These are phyloP conservation scores for Scolecobasidium constrictum DNA, from an alignment of 2,329 filamentous ascomycete genomes.

Conservation along the genomic window DNA sequence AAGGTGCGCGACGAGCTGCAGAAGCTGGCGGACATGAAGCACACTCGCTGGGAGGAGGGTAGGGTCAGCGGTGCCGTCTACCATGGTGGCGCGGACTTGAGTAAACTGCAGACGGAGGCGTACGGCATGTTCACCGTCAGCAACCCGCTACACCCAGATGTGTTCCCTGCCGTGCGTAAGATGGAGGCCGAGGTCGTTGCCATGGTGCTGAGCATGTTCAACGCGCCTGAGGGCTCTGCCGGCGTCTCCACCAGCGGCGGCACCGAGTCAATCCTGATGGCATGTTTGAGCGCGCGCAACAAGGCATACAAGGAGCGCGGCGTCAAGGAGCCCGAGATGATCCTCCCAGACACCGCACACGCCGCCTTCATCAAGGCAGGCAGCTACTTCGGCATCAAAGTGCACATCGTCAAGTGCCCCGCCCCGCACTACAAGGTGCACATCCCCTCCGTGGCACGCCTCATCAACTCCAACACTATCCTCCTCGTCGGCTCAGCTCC, in stretches of 20 bases:
- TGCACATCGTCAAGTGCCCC: constrained; percentile 80
- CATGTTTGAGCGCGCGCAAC: constrained; percentile 79
- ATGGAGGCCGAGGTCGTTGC: constrained; percentile 98
- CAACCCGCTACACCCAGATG: constrained; percentile 95
- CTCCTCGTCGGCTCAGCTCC: constrained; percentile 89
- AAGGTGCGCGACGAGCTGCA: constrained; percentile 70
- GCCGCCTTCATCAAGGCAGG: constrained; percentile 94
- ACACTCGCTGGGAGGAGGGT: constrained; percentile 95
- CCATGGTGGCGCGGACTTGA: constrained; percentile 74
- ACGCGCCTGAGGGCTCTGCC: constrained; percentile 72
- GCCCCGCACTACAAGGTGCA: constrained; percentile 79
- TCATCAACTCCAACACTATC: constrained; percentile 90
- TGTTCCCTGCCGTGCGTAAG: constrained; percentile 94
- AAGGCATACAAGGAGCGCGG: constrained; percentile 79
- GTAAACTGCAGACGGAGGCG: constrained; percentile 80
- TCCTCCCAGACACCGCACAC: constrained; percentile 87
- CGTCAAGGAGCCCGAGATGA: constrained; percentile 93
- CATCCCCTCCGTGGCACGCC: constrained; percentile 61
- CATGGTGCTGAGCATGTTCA: constrained; percentile 84
- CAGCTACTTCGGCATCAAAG: constrained; percentile 92
- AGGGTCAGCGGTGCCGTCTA: constrained; percentile 92
- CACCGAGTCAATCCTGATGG: constrained; percentile 95
- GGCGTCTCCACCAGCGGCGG: constrained; percentile 88
- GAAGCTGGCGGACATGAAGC: constrained; percentile 72
- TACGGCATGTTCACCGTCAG: constrained; percentile 90